Evolutionary conservation across 2,329 filamentous ascomycete species (phyloP), one percentile per base, ranked within the genome.

Genomic region (Beauveria sp.): DNA sequence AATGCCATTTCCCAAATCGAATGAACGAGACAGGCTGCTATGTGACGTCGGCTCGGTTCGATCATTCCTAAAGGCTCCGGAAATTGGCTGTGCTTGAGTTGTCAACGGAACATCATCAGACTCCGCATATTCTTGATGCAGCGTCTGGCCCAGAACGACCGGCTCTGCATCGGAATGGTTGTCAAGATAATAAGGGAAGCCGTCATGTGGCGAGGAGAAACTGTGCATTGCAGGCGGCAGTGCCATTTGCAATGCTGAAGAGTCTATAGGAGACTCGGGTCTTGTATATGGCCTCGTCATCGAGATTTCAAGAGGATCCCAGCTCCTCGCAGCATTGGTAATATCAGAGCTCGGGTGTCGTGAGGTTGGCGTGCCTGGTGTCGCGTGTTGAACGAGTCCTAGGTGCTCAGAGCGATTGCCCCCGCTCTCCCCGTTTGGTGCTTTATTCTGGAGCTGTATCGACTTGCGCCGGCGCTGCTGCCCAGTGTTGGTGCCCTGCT

Each of bases 391-490:
- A 9, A n/a, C 26, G 5, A 2, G 18, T 48, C 38, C 42, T 28
- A 28, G 16, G 20, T 18, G 34, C 22, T 28, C 24, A n/a, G 42
- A 16, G 9, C 38, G 7, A 28, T 38, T 48, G 22, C 18, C 40
- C 5, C 3, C 26, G 42, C 20, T 46, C 3, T 20, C 20, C 9
- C 38, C 20, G 20, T 53, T 43, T 12, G 53, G 9, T 10, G 51
- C 38, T 43, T 45, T 34, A 34, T 88, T 83, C 73, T 87, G 87
- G 63, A 93, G 78, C 63, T 88, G 89, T 75, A 95, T 93, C 65
- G 88, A 87, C 69, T 66, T 71, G 48, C 66, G 66, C 59, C 67
- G 69, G 62, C 67, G 68, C 56, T 62, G 63, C 61, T 67, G 64
- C 63, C 67, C 66, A 66, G 66, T 66, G 51, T 69, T 68, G 48